These are phyloP conservation scores for Xylaria bambusicola DNA, from an alignment of 495 filamentous ascomycete genomes.

Conservation along the genomic window DNA sequence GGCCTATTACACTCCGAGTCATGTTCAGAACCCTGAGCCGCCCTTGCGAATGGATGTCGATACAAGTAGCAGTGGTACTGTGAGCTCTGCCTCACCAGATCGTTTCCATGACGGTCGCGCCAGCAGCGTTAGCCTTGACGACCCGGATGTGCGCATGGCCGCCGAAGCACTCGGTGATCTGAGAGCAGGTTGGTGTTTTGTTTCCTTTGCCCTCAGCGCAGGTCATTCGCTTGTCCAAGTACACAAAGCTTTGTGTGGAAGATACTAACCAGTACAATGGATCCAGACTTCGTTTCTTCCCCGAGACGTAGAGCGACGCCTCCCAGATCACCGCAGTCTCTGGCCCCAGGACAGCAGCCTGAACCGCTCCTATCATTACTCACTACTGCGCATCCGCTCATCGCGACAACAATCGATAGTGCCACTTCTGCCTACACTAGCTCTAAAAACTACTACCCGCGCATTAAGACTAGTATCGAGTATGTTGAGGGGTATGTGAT, in stretches of 20 bases:
- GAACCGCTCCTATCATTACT: constrained; percentile 81
- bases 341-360: constrained; percentile 39
- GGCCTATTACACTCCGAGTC: constrained; percentile 51
- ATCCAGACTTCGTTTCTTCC: constrained; percentile 58
- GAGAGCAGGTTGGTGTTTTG: constrained; percentile 65
- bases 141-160: constrained; percentile 76
- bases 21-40: constrained; percentile 38
- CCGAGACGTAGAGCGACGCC: constrained; percentile 48
- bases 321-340: constrained; percentile 32
- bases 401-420: constrained; percentile 77
- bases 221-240: neutral
- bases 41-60: constrained; percentile 38
- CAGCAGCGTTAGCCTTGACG: constrained; percentile 71
- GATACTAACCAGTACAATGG: constrained; percentile 21
- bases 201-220: constrained; percentile 5
- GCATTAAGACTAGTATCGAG: constrained; percentile 79
- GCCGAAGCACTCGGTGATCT: constrained; percentile 86
- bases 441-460: constrained; percentile 84
- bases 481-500: constrained; percentile 82
- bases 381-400: constrained; percentile 74
- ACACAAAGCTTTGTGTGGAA: neutral
- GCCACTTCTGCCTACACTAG: constrained; percentile 78
- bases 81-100: constrained; percentile 45
- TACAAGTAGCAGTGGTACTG: constrained; percentile 30
- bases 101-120: constrained; percentile 40